phyloP scores from a whole-genome alignment of 1,139 yeast genomes.

The Geotrichum europaeum region DNA sequence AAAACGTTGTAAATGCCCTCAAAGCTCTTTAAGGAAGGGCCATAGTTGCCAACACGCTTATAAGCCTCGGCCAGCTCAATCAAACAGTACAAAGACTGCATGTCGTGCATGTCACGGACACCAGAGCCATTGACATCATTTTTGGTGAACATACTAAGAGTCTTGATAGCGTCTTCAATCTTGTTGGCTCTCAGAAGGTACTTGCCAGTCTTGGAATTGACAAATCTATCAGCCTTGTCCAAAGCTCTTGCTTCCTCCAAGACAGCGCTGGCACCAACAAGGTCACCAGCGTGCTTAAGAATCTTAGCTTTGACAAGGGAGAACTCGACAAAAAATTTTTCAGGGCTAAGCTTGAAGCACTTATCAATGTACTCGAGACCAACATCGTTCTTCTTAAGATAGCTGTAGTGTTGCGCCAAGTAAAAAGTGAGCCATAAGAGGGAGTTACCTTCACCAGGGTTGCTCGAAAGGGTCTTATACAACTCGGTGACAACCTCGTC shows the following conservation, averaged over 20 bases:
- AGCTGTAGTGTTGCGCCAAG: conserved; percentile 73
- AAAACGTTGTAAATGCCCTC: conserved; percentile 60
- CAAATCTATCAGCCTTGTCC: conserved; percentile 85
- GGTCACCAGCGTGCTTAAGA: conserved; percentile 61
- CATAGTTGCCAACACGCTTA: conserved; percentile 45
- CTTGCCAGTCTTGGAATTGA: conserved; percentile 83
- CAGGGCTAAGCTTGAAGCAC: conserved; percentile 62
- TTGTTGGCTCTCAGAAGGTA: conserved; percentile 76
- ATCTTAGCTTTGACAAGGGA: conserved; percentile 77
- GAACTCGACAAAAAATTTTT: conserved; percentile 60
- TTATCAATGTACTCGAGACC: conserved; percentile 55
- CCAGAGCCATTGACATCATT: conserved; percentile 75
- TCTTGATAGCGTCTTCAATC: conserved; percentile 67
- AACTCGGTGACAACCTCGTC: conserved; percentile 51
- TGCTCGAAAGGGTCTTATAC: conserved; percentile 26
- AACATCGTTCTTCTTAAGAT: conserved; percentile 42
- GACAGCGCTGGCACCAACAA: conserved; percentile 53
- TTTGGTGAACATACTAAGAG: conserved; percentile 76
- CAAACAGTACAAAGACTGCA: conserved; percentile 92
- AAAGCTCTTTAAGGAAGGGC: conserved; percentile 77
- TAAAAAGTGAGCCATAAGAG: conserved; percentile 74
- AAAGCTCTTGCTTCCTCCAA: conserved; percentile 68
- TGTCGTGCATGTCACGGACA: conserved; percentile 74
- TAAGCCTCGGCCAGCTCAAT: conserved; percentile 83
- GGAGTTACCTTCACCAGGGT: conserved; percentile 43